Base-by-base conservation (phyloP, 2,329 filamentous ascomycete species). In the Penicillium freii region DNA sequence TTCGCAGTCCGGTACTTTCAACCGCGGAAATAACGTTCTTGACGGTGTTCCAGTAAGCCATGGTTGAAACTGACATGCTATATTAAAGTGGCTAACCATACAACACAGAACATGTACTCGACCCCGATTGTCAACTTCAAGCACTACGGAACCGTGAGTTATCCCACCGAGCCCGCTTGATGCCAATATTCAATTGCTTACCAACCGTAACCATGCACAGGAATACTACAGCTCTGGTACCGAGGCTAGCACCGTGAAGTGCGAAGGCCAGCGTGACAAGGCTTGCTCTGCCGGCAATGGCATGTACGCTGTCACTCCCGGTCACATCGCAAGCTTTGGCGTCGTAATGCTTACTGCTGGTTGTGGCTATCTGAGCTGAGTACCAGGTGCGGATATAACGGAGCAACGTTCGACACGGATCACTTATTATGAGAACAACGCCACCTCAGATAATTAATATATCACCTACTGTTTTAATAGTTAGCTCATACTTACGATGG, bases 271-370 rank as follows among this genome's bases (percentile, higher is more conserved):
- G 56, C 67, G 68, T 13, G 68, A 71, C 23, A 34, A 33, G 31
- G 50, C 54, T 27, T 70, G 68, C 62, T 71, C 68, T 40, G 68
- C 69, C 34, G 69, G 69, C 10, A 69, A 70, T 48, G 62, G 66
- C 13, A 54, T 60, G 54, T 33, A 62, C 6, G 54, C 62, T 38
- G 63, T 70, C 31, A 70, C 67, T 17, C 19, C 51, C 27, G 66
- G 64, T 8, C 68, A 69, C 38, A 62, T 67, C 46, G 54, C 49
- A 9, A 70, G 64, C 63, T 70, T 69, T 50, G 67, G 67, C 6
- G 34, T 69, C 19, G n/a, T 23, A 1, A 40, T 69, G 54, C 62
- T 62, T 9, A 9, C 27, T 9, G 66, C 65, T 45, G 66, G 68
- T 31, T 69, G 68, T 46, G 51, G 45, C 33, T 23, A 46, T 17